Evolutionary conservation across 23 red algal species (phyloP), one percentile per base, ranked within the genome.

Genomic region (Cyanidiococcus yangmingshanensis): DNA sequence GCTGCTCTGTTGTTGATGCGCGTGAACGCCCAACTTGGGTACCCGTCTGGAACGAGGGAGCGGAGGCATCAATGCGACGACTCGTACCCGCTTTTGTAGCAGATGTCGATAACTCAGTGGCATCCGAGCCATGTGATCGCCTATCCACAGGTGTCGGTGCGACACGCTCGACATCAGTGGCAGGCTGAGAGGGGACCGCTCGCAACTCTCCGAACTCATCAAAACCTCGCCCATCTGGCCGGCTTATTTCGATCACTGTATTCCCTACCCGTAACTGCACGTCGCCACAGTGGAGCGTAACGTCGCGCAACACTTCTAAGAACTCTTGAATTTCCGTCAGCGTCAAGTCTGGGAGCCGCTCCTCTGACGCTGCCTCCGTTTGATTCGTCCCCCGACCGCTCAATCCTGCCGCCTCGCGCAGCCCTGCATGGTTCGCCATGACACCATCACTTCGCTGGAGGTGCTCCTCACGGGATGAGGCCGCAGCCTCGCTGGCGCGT

Each of bases 141-240:
- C 12, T 21, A 21, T 54, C 45, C 21, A 21, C 12, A 21, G 45
- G 45, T 29, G 32, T 29, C 7, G 63, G 21, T 3, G 12, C 27
- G n/a, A 2, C 32, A 29, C 32, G 16, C 12, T 12, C 63, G 7
- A 21, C 12, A 21, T 54, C 12, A 15, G 45, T 54, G 45, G 12
- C 21, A 2, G n/a, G n/a, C 12, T 32, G n/a, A 3, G 63, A 29
- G 16, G 7, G 16, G n/a, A 29, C 63, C 7, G 63, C 7, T 12
- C 63, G 63, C 63, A 71, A 35, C n/a, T 71, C n/a, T 7, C 63
- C 63, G 7, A 27, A 12, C n/a, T 71, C n/a, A 71, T 71, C 63
- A 35, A 32, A 71, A 27, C 63, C 63, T 12, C 3, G 32, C 7
- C 63, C 63, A 71, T 35, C 63, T 35, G 63, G 63, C 3, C 63